Conservation (phyloP, 495 filamentous ascomycete genomes). For the Penicillium waksmanii region DNA sequence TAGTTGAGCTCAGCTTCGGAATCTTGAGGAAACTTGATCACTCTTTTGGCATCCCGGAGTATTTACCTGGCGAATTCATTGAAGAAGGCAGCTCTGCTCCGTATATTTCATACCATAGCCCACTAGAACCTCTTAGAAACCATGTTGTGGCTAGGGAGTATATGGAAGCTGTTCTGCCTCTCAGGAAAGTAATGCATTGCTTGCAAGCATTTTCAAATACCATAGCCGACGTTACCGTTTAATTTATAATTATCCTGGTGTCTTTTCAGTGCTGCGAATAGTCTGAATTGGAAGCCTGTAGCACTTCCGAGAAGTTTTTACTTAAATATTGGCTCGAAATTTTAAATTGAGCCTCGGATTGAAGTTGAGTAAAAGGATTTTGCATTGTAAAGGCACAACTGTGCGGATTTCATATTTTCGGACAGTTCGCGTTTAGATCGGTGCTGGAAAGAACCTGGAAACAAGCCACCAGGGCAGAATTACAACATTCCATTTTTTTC, state of each 20-base stretch:
- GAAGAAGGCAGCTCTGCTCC: background rate
- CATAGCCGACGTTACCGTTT: slow-evolving; percentile 6
- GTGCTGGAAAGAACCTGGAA: too few relatives aligned
- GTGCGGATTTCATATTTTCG: too few relatives aligned
- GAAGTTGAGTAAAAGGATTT: too few relatives aligned
- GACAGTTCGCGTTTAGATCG: too few relatives aligned
- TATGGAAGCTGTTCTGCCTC: slow-evolving; percentile 3
- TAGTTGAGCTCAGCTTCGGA: slow-evolving; percentile 22
- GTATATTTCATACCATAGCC: background rate
- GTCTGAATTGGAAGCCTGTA: background rate
- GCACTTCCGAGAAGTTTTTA: background rate
- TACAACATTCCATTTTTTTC: background rate
- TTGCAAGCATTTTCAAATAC: slow-evolving; percentile 19
- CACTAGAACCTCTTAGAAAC: slow-evolving; percentile 17
- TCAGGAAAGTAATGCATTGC: slow-evolving; percentile 26
- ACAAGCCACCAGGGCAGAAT: too few relatives aligned
- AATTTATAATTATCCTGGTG: background rate
- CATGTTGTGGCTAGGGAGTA: slow-evolving; percentile 22
- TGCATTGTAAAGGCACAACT: too few relatives aligned
- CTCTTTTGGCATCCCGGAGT: slow-evolving; percentile 8
- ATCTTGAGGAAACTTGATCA: slow-evolving; percentile 23
- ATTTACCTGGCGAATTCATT: background rate
- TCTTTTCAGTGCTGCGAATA: background rate
- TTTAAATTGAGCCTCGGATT: too few relatives aligned
- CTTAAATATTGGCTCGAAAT: too few relatives aligned